Conservation (phyloP, 164 flowering plant genomes). For the Aristolochia fimbriata region DNA sequence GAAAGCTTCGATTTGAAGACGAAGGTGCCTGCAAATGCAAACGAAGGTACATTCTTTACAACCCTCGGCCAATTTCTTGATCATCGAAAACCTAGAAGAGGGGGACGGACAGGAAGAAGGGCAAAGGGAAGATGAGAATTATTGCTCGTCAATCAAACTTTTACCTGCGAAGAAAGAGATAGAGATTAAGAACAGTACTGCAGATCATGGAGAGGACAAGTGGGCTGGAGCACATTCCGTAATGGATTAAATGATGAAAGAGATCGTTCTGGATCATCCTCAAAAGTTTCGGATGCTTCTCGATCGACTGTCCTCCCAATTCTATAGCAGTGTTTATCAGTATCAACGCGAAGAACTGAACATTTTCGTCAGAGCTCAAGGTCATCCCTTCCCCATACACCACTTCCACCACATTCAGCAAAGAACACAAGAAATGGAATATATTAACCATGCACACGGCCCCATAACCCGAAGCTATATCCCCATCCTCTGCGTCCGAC, state of each 20-base stretch:
- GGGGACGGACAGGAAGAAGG: neutral
- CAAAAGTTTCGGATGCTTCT: constrained; percentile 63
- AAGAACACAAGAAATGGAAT: constrained; percentile 70
- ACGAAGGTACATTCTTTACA: neutral
- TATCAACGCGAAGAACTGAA: constrained; percentile 65
- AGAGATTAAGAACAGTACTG: constrained; percentile 68
- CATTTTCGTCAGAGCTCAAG: constrained; percentile 53
- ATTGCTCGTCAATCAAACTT: neutral
- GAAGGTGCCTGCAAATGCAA: constrained; percentile 42
- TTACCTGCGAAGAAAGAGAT: constrained; percentile 72
- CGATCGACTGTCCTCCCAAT: constrained; percentile 62
- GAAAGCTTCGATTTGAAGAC: constrained; percentile 85
- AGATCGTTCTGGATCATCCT: constrained; percentile 70
- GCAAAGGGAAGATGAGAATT: neutral
- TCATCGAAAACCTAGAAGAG: too few relatives aligned
- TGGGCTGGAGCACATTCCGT: constrained; percentile 50
- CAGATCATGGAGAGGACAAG: constrained; percentile 77
- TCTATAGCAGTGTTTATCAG: constrained; percentile 79
- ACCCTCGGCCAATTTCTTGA: neutral
- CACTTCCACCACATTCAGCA: constrained; percentile 55
- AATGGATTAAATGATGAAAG: constrained; percentile 69
- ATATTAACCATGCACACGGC: constrained; percentile 52
- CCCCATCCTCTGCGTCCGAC: constrained; percentile 41
- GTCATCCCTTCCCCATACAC: constrained; percentile 43
- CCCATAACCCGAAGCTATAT: constrained; percentile 42